Evolutionary conservation across 306 rosid species (phyloP), one percentile per base, ranked within the genome.

Genomic region (Corylus heterophylla): DNA sequence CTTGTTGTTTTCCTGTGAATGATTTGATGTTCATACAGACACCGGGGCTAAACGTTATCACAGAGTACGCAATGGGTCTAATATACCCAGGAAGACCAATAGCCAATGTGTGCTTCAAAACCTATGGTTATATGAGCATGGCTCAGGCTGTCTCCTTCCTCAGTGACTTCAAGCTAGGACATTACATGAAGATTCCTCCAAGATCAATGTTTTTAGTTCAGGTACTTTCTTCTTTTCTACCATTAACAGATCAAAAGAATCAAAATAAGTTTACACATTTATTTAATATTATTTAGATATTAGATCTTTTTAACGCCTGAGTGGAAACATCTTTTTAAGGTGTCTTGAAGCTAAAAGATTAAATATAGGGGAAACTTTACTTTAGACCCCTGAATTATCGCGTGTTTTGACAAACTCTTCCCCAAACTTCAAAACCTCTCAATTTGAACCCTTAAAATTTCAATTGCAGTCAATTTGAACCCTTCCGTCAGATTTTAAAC

Each of bases 41-140:
- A 37, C 94, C 93, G 55, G 98, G 97, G 54, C 81, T 93, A 76
- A 93, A 93, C 69, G 80, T 93, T 64, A 89, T 93, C 82, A 37
- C 27, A 3, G 27, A 37, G 49, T 66, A 37, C 3, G 22, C 5
- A 17, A 37, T 66, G 20, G 71, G 71, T 1, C 20, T 35, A 6
- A 8, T 17, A 8, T 37, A 16, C 25, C 22, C 71, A 8, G 71
- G 49, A 16, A 35, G 45, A 6, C 71, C 49, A 66, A 39, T 66
- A 13, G 71, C 71, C 9, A 66, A 66, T 16, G 25, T 37, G 18
- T 16, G 47, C 25, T 66, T 66, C 18, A 66, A 37, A 18, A 8
- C 7, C 7, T 66, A 66, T 16, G 71, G 49, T 4, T 66, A 37
- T 18, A 66, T 66, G 20, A 37, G 49, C 12, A 66, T 66, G 71